These are phyloP conservation scores for Spergularia bocconei DNA, from an alignment of 148 eudicot genomes.

Conservation along the genomic window DNA sequence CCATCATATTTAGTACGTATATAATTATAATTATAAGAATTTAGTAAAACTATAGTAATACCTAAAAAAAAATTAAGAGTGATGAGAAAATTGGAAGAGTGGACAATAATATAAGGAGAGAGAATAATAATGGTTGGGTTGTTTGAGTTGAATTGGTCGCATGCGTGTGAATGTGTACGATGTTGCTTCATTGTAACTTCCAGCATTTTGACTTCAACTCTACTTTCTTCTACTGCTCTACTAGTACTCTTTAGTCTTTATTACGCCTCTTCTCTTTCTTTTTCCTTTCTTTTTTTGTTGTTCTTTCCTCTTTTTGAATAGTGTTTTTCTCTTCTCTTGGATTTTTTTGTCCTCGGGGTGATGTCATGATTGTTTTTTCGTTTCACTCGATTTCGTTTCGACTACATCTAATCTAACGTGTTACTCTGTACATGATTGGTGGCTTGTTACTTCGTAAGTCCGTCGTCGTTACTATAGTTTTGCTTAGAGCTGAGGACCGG, in stretches of 20 bases:
- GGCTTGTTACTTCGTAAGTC: too few relatives aligned
- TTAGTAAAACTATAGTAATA: neutral
- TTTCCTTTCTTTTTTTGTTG: too few relatives aligned
- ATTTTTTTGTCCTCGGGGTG: too few relatives aligned
- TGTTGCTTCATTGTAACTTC: conserved; percentile 16
- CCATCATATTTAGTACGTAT: neutral
- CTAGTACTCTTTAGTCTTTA: too few relatives aligned
- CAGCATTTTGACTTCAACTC: conserved; percentile 7
- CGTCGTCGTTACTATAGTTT: too few relatives aligned
- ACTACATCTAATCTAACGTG: too few relatives aligned
- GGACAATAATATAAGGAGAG: neutral
- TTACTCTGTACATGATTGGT: too few relatives aligned
- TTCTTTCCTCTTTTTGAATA: too few relatives aligned
- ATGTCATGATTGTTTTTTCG: too few relatives aligned
- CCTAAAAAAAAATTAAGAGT: neutral
- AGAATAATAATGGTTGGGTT: neutral
- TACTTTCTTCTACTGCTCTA: neutral
- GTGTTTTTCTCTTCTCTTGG: too few relatives aligned
- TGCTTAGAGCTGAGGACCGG: too few relatives aligned
- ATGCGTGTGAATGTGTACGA: conserved; percentile 9
- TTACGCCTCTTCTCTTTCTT: neutral
- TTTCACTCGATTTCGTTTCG: too few relatives aligned
- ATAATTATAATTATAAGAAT: neutral
- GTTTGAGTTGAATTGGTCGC: conserved; percentile 4
- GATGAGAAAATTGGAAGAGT: neutral